Percentiles rank a stretch among this genome's conserved stretches.
phyloP scores from a whole-genome alignment of 768 basidiomycete species.

The Omphalotus guepiniiformis region DNA sequence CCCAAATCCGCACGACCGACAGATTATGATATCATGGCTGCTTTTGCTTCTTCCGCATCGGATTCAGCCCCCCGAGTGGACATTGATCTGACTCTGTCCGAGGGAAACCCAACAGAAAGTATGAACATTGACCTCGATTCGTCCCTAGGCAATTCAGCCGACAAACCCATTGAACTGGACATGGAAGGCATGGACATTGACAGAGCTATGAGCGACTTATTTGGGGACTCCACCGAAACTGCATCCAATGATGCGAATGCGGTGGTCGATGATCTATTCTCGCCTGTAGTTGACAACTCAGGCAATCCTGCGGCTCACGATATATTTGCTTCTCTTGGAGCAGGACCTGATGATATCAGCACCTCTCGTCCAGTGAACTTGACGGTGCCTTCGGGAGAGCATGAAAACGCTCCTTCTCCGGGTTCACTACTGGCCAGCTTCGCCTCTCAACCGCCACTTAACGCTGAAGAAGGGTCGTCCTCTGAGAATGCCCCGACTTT shows the following conservation, averaged over 20 bases:
- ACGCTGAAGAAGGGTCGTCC: conserved; percentile 12
- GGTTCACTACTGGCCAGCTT: conserved; percentile 42
- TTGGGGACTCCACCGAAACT: conserved; percentile 43
- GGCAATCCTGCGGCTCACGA: conserved; percentile 18
- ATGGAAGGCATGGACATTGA: conserved; percentile 65
- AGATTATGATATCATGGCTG: conserved; percentile 65
- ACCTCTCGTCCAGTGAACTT: conserved; percentile 28
- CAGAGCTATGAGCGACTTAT: conserved; percentile 55
- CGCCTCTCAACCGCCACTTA: too few relatives aligned
- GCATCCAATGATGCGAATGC: conserved; percentile 28
- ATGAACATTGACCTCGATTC: conserved; percentile 31
- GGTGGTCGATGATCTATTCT: conserved; percentile 47
- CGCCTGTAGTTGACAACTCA: conserved; percentile 33
- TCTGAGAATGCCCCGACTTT: neutral
- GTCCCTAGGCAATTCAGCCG: conserved; percentile 57
- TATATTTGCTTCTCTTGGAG: conserved; percentile 31
- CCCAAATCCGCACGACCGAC: conserved; percentile 71
- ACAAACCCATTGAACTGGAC: conserved; percentile 81
- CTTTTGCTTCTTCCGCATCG: conserved; percentile 43
- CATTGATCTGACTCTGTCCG: conserved; percentile 57
- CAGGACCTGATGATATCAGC: conserved; percentile 24
- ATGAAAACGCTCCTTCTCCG: conserved; percentile 33
- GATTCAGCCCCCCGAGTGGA: conserved; percentile 35
- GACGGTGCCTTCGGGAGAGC: conserved; percentile 14
- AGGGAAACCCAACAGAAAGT: conserved; percentile 23